A percentile compares a stretch with the other conserved stretches of the same genome.
Conservation (phyloP, 441 rosid species). For the Manihot esculenta region DNA sequence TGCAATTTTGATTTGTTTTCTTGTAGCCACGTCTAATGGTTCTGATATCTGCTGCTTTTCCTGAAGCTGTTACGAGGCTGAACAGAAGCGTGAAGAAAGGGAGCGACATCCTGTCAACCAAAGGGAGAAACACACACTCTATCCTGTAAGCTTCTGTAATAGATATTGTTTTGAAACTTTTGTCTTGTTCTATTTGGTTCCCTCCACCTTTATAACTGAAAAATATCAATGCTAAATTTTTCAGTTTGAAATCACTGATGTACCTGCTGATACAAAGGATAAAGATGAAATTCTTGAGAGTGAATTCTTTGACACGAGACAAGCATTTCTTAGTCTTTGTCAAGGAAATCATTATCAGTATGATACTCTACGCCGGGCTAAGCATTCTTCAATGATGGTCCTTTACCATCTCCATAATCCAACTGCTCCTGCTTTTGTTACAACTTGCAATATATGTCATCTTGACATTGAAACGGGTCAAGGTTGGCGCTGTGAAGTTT, state of each 20-base stretch:
- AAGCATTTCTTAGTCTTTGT: slow-evolving; percentile 97
- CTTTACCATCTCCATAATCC: slow-evolving; percentile 99
- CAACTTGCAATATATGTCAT: slow-evolving; percentile 80
- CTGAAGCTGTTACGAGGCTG: slow-evolving; percentile 82
- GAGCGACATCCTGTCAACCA: slow-evolving; percentile 88
- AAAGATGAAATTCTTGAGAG: slow-evolving; percentile 97
- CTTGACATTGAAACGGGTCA: slow-evolving; percentile 99
- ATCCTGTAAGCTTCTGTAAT: slow-evolving; percentile 51
- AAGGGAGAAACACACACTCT: slow-evolving; percentile 77
- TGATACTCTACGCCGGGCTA: slow-evolving; percentile 97
- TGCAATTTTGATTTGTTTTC: background rate
- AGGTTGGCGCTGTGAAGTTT: slow-evolving; percentile 99
- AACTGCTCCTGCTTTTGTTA: slow-evolving; percentile 98
- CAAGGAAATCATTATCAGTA: slow-evolving; percentile 99
- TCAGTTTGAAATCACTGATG: slow-evolving; percentile 75
- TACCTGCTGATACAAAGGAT: slow-evolving; percentile 85
- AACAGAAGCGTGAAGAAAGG: slow-evolving; percentile 90
- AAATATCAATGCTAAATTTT: slow-evolving; percentile 24
- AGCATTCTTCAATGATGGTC: slow-evolving; percentile 99
- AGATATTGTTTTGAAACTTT: background rate
- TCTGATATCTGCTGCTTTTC: slow-evolving; percentile 15
- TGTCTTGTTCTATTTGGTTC: background rate
- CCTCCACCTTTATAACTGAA: slow-evolving; percentile 14
- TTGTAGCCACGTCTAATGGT: slow-evolving; percentile 22
- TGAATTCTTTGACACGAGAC: slow-evolving; percentile 98